Conservation (phyloP, 2,329 filamentous ascomycete species). For the Grosmannia serpens region DNA sequence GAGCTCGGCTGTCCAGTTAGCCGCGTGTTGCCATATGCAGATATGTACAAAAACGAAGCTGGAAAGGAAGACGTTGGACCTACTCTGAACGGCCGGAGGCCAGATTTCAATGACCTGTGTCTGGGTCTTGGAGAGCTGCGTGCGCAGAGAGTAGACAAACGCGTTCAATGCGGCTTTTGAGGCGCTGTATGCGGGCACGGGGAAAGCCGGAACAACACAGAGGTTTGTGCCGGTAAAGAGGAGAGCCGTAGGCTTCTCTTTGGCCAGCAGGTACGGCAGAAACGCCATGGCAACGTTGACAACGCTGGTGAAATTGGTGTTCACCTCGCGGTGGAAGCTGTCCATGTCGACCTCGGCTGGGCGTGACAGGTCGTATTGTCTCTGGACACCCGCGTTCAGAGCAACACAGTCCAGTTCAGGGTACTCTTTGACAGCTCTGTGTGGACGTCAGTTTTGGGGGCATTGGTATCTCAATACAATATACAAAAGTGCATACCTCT, state of each 20-base stretch:
- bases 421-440: constrained; percentile 12
- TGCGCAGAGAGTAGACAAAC: constrained; percentile 27
- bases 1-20: constrained; percentile 10
- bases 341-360: constrained; percentile 25
- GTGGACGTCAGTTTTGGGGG: too few relatives aligned
- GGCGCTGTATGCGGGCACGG: constrained; percentile 27
- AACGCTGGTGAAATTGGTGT: constrained; percentile 28
- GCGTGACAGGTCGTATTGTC: constrained; percentile 23
- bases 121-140: constrained; percentile 12
- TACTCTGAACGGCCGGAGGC: constrained; percentile 20
- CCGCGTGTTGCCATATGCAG: too few relatives aligned
- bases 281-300: constrained; percentile 29
- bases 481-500: constrained; percentile 16
- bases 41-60: not conserved
- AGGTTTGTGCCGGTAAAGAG: constrained; percentile 23
- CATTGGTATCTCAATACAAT: too few relatives aligned
- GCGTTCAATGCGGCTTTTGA: constrained; percentile 17
- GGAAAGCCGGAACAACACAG: constrained; percentile 22
- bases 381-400: constrained; percentile 34
- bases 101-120: constrained; percentile 26
- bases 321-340: constrained; percentile 25
- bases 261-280: constrained; percentile 23
- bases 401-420: constrained; percentile 35
- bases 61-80: constrained; percentile 18
- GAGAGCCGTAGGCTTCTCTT: constrained; percentile 8